A percentile compares a stretch with the other conserved stretches of the same genome.
Evolutionary conservation across 2,329 filamentous ascomycete species (phyloP).

Genomic region (Fusarium lyarnte): DNA sequence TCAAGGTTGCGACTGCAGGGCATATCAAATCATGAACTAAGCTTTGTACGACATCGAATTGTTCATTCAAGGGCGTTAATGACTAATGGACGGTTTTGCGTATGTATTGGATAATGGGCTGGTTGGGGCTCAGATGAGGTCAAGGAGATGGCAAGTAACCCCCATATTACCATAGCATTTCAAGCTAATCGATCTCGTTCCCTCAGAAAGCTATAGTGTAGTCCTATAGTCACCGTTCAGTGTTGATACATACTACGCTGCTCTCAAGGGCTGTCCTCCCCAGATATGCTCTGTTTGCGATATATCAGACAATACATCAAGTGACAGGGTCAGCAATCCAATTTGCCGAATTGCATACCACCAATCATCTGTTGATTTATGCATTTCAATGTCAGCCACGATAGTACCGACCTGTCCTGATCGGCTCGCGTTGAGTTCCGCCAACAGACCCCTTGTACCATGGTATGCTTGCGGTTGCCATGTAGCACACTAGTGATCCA

Average conservation of each 20-base stretch:
- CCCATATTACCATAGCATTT: not conserved
- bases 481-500: not conserved
- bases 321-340: not conserved
- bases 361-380: not conserved
- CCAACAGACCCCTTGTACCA: not conserved
- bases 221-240: not conserved
- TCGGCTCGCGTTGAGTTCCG: not conserved
- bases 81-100: not conserved
- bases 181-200: not conserved
- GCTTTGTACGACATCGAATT: not conserved
- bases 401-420: not conserved
- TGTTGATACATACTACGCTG: not conserved
- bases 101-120: not conserved
- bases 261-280: not conserved
- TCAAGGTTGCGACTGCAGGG: constrained; percentile 84
- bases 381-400: not conserved
- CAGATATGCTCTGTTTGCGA: not conserved
- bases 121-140: not conserved
- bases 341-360: not conserved
- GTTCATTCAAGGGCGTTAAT: too few relatives aligned
- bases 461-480: not conserved
- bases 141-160: not conserved
- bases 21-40: constrained; percentile 57
- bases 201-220: not conserved
- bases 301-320: not conserved